These are phyloP conservation scores for Saccharomycopsis guyanensis DNA, from an alignment of 805 yeast genomes.

Conservation along the genomic window DNA sequence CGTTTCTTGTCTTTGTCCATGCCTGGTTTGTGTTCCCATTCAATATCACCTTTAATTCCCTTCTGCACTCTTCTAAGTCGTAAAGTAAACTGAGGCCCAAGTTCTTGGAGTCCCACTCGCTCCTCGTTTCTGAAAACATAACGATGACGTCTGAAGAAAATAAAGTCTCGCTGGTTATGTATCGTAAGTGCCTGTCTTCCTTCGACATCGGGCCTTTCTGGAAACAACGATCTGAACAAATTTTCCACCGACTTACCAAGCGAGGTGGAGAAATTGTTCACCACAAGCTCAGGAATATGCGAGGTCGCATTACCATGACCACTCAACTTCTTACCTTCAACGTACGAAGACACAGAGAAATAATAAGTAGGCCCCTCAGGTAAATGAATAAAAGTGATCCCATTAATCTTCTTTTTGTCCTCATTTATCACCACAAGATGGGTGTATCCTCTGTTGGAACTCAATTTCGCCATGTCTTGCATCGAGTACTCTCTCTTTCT, in stretches of 20 bases:
- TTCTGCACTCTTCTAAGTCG: constrained; percentile 81
- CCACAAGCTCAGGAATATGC: constrained; percentile 84
- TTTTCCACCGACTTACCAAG: constrained; percentile 91
- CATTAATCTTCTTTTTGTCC: constrained; percentile 72
- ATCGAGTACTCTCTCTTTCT: constrained; percentile 77
- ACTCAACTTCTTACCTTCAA: constrained; percentile 62
- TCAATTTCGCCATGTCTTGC: constrained; percentile 79
- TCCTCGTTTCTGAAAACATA: constrained; percentile 85
- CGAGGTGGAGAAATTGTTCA: constrained; percentile 88
- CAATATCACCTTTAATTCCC: constrained; percentile 86
- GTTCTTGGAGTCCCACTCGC: constrained; percentile 88
- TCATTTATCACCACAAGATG: constrained; percentile 87
- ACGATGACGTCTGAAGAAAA: constrained; percentile 92
- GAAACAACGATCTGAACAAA: constrained; percentile 85
- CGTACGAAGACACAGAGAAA: constrained; percentile 72
- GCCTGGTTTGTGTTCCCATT: constrained; percentile 94
- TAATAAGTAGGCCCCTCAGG: constrained; percentile 96
- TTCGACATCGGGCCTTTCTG: constrained; percentile 86
- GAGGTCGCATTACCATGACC: constrained; percentile 91
- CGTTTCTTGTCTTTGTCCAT: constrained; percentile 96
- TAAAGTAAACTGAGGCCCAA: constrained; percentile 95
- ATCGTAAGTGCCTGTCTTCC: constrained; percentile 94
- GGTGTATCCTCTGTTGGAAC: constrained; percentile 78
- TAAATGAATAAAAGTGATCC: constrained; percentile 85
- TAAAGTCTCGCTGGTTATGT: constrained; percentile 93